Evolutionary conservation across 2,329 filamentous ascomycete genomes (phyloP).

Genomic region (Hymenoscyphus scutula): DNA sequence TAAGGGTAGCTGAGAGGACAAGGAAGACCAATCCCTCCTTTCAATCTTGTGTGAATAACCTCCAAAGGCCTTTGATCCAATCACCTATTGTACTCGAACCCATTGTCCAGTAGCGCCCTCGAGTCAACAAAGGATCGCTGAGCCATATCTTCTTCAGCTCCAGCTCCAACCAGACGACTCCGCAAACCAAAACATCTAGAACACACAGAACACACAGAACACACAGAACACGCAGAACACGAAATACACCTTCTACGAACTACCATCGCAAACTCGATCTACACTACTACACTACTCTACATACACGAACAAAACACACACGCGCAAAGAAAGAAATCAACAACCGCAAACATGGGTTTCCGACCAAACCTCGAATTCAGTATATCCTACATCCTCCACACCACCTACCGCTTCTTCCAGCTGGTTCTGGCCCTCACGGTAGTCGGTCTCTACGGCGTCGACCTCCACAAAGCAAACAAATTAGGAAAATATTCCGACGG

Average conservation of each 20-base stretch:
- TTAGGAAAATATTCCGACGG: conserved; percentile 53
- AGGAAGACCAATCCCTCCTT: neutral
- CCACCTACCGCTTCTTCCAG: conserved; percentile 68
- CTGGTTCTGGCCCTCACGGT: conserved; percentile 75
- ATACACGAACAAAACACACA: neutral
- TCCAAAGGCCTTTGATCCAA: neutral
- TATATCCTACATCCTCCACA: conserved; percentile 52
- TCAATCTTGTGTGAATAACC: neutral
- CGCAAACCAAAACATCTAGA: neutral
- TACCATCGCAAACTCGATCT: neutral
- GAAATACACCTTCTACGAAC: neutral
- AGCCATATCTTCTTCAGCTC: neutral
- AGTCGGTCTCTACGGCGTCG: conserved; percentile 73
- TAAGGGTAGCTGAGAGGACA: neutral
- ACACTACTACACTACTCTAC: neutral
- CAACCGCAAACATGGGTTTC: conserved; percentile 24
- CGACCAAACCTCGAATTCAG: conserved; percentile 22
- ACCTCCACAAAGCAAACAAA: conserved; percentile 56
- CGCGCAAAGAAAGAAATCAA: neutral
- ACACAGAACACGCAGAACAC: neutral
- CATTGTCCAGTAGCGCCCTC: neutral
- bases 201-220: neutral
- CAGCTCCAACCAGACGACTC: neutral
- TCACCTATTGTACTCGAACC: neutral
- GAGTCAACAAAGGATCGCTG: neutral